Conservation (phyloP, 345 rosid species). For the Clausena lansium region DNA sequence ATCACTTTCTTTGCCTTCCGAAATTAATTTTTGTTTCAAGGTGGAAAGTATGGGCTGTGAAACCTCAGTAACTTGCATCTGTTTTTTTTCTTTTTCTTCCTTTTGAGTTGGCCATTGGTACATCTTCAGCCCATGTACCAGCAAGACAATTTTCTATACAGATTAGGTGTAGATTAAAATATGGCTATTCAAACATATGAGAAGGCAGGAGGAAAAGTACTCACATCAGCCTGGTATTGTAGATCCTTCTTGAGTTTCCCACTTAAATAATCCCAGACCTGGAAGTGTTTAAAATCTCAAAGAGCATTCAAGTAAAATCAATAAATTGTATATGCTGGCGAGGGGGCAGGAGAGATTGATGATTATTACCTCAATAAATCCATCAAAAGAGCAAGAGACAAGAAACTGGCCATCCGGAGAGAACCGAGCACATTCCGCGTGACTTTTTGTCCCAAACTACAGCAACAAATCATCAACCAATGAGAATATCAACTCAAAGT, state of each 20-base stretch:
- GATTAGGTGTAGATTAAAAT: neutral
- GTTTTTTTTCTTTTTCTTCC: too few species aligned
- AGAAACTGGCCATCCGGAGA: conserved; percentile 99
- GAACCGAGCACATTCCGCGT: conserved; percentile 92
- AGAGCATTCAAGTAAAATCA: conserved; percentile 19
- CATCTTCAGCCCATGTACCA: neutral
- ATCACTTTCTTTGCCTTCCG: neutral
- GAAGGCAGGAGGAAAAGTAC: conserved; percentile 17
- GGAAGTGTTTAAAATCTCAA: conserved; percentile 19
- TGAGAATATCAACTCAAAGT: conserved; percentile 5
- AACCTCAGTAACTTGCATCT: too few species aligned
- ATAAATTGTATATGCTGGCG: conserved; percentile 6
- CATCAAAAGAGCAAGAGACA: conserved; percentile 93
- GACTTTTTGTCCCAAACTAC: conserved; percentile 95
- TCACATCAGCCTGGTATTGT: conserved; percentile 95
- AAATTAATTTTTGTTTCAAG: neutral
- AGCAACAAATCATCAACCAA: conserved; percentile 21
- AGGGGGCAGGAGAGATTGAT: neutral
- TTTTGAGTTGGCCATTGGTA: neutral
- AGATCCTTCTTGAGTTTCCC: conserved; percentile 99
- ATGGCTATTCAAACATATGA: neutral
- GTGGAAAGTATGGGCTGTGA: neutral
- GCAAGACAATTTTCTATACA: neutral
- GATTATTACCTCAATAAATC: conserved; percentile 78
- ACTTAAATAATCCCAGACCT: conserved; percentile 98